Conservation (phyloP, 208 protist genomes). For the Crithidia mellificae region DNA sequence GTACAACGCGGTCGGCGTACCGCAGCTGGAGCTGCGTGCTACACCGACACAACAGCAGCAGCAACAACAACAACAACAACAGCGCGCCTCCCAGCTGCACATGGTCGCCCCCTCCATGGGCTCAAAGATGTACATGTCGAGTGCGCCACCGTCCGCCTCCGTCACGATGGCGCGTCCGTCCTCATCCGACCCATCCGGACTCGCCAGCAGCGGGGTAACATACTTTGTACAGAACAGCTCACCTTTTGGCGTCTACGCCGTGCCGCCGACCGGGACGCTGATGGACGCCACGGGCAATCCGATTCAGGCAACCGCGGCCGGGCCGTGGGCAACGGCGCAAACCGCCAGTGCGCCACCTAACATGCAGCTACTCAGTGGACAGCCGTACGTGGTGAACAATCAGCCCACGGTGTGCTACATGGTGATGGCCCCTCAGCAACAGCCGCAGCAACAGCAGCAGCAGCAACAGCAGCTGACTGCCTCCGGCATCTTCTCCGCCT, state of each 20-base stretch:
- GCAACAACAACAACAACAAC: constrained; percentile 10
- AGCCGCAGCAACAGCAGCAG: constrained; percentile 3
- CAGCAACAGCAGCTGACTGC: constrained; percentile 7
- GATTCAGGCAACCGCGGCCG: neutral
- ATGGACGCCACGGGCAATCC: constrained; percentile 4
- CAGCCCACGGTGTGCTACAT: constrained; percentile 17
- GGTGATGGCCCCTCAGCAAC: constrained; percentile 3
- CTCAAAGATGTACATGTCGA: constrained; percentile 5
- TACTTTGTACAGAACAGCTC: constrained; percentile 10
- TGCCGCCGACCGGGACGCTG: neutral
- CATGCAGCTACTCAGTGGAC: constrained; percentile 2
- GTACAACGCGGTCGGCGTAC: neutral
- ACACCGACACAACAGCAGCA: constrained; percentile 9
- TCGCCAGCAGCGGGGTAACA: constrained; percentile 5
- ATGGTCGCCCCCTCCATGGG: neutral
- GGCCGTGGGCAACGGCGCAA: neutral
- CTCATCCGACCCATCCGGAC: neutral
- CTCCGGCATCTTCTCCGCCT: neutral
- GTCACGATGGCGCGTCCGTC: constrained; percentile 3
- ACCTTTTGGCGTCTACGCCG: constrained; percentile 17
- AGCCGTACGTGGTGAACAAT: constrained; percentile 18
- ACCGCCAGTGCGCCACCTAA: neutral
- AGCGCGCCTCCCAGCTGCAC: no score
- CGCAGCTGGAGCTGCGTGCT: neutral
- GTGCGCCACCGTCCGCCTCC: constrained; percentile 5